Conservation (phyloP, 148 eudicot genomes). For the Chenopodium album region DNA sequence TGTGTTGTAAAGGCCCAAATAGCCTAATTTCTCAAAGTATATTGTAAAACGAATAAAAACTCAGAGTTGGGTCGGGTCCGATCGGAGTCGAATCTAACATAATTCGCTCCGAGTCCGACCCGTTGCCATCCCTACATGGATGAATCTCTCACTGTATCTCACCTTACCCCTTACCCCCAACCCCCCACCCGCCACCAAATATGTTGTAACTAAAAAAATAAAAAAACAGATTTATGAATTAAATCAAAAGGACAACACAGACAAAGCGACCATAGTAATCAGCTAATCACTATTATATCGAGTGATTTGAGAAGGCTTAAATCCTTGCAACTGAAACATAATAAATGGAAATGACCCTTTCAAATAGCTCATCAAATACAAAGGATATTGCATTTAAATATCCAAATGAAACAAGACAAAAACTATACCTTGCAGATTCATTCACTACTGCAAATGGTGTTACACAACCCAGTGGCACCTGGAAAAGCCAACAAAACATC, state of each 20-base stretch:
- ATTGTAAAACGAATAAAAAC: too few relatives aligned
- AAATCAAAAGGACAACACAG: neutral
- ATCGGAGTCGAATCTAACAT: too few relatives aligned
- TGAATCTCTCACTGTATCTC: neutral
- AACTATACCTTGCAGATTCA: slow-evolving; percentile 75
- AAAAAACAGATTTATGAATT: neutral
- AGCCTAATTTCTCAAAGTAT: too few relatives aligned
- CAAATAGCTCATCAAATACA: neutral
- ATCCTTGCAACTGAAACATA: neutral
- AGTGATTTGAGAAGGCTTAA: neutral
- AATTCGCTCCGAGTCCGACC: too few relatives aligned
- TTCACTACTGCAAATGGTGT: slow-evolving; percentile 87
- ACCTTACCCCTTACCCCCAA: too few relatives aligned
- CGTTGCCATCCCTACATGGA: neutral
- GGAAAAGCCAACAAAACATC: slow-evolving; percentile 26
- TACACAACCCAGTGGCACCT: slow-evolving; percentile 96
- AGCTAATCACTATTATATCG: neutral
- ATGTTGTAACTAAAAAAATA: neutral
- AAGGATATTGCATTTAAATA: neutral
- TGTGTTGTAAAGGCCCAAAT: too few relatives aligned
- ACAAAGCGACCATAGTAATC: neutral
- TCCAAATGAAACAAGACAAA: neutral
- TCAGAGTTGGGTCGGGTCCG: too few relatives aligned
- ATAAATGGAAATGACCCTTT: neutral
- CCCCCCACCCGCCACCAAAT: too few relatives aligned